These are phyloP conservation scores for Clathrus columnatus DNA, from an alignment of 768 basidiomycete species.

Conservation along the genomic window DNA sequence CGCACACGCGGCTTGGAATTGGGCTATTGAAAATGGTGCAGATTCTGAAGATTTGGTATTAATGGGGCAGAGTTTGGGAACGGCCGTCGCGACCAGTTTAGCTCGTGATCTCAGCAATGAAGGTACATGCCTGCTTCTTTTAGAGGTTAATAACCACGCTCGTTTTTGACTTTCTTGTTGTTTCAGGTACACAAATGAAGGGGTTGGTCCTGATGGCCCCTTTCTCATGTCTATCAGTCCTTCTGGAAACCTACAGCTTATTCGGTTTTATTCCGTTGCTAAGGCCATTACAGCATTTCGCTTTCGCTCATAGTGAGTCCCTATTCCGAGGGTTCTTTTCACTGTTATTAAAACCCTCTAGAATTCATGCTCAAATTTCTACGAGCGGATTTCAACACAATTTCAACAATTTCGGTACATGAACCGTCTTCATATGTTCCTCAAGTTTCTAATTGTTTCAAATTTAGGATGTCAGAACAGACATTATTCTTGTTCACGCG, in stretches of 20 bases:
- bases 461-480: conserved; percentile 52
- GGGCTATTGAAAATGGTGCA: conserved; percentile 55
- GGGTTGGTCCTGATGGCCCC: conserved; percentile 36
- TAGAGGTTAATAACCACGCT: not conserved
- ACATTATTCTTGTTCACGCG: conserved; percentile 67
- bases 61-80: conserved; percentile 84
- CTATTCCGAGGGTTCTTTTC: not conserved
- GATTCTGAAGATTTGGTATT: conserved; percentile 53
- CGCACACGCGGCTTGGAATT: conserved; percentile 74
- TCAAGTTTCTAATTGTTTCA: not conserved
- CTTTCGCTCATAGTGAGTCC: conserved; percentile 52
- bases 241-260: conserved; percentile 62
- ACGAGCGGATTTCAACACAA: conserved; percentile 52
- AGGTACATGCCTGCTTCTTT: conserved; percentile 17
- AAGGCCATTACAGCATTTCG: conserved; percentile 57
- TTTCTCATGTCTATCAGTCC: conserved; percentile 35
- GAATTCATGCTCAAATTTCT: conserved; percentile 48
- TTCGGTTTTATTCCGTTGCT: conserved; percentile 62
- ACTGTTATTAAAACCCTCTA: conserved; percentile 19
- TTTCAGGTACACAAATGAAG: conserved; percentile 24
- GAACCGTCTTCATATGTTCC: not conserved
- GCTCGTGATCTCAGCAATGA: conserved; percentile 32
- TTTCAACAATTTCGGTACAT: conserved; percentile 50
- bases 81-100: conserved; percentile 53
- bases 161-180: not conserved